Percentiles rank a stretch among this genome's conserved stretches.
phyloP scores from a whole-genome alignment of 495 filamentous ascomycete species.

The Beverwykella pulmonaria region DNA sequence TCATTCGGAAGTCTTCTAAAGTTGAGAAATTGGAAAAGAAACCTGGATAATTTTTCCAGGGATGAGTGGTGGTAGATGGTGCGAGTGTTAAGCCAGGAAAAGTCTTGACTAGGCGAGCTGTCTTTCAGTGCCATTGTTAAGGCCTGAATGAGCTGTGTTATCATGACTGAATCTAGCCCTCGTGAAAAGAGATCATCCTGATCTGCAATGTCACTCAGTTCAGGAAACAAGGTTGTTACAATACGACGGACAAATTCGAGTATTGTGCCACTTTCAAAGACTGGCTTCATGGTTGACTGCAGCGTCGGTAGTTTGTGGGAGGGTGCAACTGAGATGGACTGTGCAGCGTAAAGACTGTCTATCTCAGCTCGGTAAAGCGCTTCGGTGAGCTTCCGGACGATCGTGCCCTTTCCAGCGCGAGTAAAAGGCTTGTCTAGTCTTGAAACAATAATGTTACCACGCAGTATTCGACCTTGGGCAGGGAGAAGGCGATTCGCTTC shows the following conservation, averaged over 20 bases:
- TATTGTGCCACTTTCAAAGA: background rate
- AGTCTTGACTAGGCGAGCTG: background rate
- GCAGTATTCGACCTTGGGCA: conserved; percentile 13
- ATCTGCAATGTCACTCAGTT: background rate
- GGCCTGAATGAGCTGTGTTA: conserved; percentile 2
- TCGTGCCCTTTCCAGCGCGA: conserved; percentile 23
- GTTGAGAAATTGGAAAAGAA: conserved; percentile 8
- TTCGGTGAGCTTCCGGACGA: conserved; percentile 12
- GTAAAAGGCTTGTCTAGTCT: conserved; percentile 10
- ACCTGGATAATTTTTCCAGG: background rate
- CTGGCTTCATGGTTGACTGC: background rate
- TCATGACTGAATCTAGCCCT: conserved; percentile 19
- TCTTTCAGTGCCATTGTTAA: background rate
- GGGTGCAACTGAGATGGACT: background rate
- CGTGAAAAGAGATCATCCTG: conserved; percentile 10
- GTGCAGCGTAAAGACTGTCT: conserved; percentile 13
- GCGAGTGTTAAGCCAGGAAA: conserved; percentile 15
- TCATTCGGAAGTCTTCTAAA: background rate
- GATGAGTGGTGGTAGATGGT: background rate
- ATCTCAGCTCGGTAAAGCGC: conserved; percentile 18
- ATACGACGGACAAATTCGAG: background rate
- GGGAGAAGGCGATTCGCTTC: conserved; percentile 20
- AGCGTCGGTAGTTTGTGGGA: background rate
- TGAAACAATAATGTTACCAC: background rate
- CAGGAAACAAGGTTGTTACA: background rate